Evolutionary conservation across 352 stramenopile genomes (phyloP).

Genomic region (Aphanomyces astaci): DNA sequence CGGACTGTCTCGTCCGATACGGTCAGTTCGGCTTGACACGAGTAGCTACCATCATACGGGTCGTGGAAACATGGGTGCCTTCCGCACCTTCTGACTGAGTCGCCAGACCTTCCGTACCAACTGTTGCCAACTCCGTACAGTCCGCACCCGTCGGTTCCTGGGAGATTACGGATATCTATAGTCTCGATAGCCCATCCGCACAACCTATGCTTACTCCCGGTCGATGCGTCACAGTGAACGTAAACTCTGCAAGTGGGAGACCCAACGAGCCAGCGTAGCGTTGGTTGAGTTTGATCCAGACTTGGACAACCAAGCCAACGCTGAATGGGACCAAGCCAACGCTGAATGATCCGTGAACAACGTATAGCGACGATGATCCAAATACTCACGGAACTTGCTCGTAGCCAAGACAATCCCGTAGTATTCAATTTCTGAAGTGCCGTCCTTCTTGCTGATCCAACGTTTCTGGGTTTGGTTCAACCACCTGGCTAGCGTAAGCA

Average conservation of each 20-base stretch:
- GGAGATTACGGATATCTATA: background rate
- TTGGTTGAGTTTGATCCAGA: background rate
- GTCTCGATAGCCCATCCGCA: background rate
- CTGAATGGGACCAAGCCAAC: no score
- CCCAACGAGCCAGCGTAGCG: background rate
- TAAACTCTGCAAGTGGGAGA: background rate
- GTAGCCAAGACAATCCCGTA: background rate
- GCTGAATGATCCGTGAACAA: background rate
- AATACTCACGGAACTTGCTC: background rate
- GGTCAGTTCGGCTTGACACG: no score
- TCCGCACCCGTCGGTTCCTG: background rate
- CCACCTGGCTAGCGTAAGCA: background rate
- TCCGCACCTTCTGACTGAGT: no score
- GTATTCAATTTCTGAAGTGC: background rate
- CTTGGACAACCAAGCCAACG: background rate
- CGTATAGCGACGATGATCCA: background rate
- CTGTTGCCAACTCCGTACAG: background rate
- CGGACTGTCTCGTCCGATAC: no score
- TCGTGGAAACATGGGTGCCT: no score
- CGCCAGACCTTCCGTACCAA: no score
- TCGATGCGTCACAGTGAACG: background rate
- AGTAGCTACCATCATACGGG: no score
- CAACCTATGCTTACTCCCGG: background rate
- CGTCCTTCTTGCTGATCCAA: background rate
- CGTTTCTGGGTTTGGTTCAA: background rate